Base-by-base conservation (phyloP, 2,329 filamentous ascomycete species). In the Verticillium tricorpus region DNA sequence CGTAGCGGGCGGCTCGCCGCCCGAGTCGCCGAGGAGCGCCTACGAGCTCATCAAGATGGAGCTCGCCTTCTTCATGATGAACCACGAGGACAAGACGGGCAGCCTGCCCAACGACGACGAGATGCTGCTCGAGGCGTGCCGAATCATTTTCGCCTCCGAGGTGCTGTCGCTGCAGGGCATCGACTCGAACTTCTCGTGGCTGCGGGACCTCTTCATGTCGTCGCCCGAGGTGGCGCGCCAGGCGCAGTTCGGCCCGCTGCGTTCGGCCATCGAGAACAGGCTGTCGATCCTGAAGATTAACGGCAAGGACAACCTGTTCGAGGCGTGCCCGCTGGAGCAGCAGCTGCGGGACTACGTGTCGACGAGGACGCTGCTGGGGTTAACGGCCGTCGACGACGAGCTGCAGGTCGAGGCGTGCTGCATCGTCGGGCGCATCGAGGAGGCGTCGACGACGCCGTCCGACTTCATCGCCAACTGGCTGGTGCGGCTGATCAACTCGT, bases 21-120 rank as follows among this genome's bases (percentile, higher is more conserved):
- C 77, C 0, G 76, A 80, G 62, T 78, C 80, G 9, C 81, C 83
- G 1, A 78, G 80, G 19, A 85, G 83, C 65, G 82, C 84, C n/a
- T 88, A 86, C 69, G 85, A 88, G 66, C 74, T 87, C 31, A 76
- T 89, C 67, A 87, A 87, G 67, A 71, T 80, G 60, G 85, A 87
- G 67, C 69, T 88, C 64, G 76, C 80, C 40, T 80, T 82, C 69
- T 88, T 81, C 74, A 74, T 78, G 35, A 69, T 76, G 56, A 80
- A 81, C 62, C 74, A 78, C 58, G 72, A 71, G 17, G 76, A 83
- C 22, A 73, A 78, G 39, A 74, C 74, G 17, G 77, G 76, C 39
- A 68, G 66, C 25, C 52, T 71, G 1, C 80, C 80, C 2, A 80
- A 76, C 5, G 85, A 88, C 62, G 76, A 79, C 14, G 81, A 86